Evolutionary conservation across 441 rosid species (phyloP), one percentile per base, ranked within the genome.

Genomic region (Eruca vesicaria): DNA sequence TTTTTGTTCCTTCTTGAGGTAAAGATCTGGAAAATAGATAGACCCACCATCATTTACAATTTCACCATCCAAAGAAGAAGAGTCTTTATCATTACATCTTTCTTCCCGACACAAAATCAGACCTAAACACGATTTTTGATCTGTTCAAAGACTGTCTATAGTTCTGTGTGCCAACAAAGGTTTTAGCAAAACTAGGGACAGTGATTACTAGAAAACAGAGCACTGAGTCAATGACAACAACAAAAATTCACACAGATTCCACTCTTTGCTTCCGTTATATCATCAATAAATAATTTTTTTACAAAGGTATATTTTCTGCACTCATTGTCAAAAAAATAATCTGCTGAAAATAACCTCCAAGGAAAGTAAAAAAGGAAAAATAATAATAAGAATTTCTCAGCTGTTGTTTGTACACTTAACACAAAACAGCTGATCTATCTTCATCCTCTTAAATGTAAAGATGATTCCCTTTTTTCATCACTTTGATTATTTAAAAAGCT

Each of bases 351-450:
- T 73, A 63, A 77, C 53, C 9, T 15, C 8, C 53, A 45, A 45
- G 2, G 53, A 9, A 45, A 45, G 52, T 45, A 45, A 45, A 45
- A 45, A 45, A 71, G 10, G 35, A 21, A 45, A 80, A 82, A 78
- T 67, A 87, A 86, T 72, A 71, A 77, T 45, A 45, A 45, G 71
- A 75, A 79, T 81, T 77, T 62, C 56, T 67, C 90, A 86, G 90
- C 94, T 80, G 87, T 84, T 84, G 81, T 90, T 88, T 91, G 78
- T 90, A 91, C 97, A 94, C 83, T 93, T 89, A 76, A 45, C 85
- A 76, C 75, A 66, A 87, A 87, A 85, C 94, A 91, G 92, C 97
- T 86, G 87, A 77, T 77, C 72, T 76, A 32, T 78, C 88, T 85
- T 78, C 76, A 60, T 66, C 48, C 18, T 52, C 18, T 23, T 64